Conservation (phyloP, 768 basidiomycete species). For the Sarcodon sp. region DNA sequence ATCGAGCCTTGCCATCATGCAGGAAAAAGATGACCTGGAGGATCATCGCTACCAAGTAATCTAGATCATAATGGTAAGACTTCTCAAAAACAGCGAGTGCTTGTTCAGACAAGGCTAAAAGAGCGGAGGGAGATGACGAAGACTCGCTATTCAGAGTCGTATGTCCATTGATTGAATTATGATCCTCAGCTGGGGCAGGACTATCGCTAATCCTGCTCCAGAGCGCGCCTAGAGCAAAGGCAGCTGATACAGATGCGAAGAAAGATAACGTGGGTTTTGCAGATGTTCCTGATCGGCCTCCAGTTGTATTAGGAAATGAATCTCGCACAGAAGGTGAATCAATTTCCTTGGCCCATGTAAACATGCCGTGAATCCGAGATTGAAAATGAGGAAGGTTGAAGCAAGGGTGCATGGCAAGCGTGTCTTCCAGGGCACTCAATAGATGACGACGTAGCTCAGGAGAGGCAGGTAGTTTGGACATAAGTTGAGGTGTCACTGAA, state of each 20-base stretch:
- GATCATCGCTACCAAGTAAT: slow-evolving; percentile 46
- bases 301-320: slow-evolving; percentile 1
- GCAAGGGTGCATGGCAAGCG: slow-evolving; percentile 33
- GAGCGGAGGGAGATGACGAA: slow-evolving; percentile 18
- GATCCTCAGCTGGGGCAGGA: slow-evolving; percentile 9
- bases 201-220: slow-evolving; percentile 9
- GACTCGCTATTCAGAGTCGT: not conserved
- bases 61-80: slow-evolving; percentile 32
- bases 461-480: slow-evolving; percentile 27
- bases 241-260: slow-evolving; percentile 45
- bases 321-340: slow-evolving; percentile 10
- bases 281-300: slow-evolving; percentile 3
- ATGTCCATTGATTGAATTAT: slow-evolving; percentile 11
- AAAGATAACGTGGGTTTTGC: slow-evolving; percentile 31
- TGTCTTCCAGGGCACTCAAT: slow-evolving; percentile 24
- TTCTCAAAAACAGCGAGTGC: slow-evolving; percentile 30
- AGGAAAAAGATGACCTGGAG: slow-evolving; percentile 41
- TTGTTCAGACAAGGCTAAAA: slow-evolving; percentile 37
- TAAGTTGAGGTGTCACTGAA: slow-evolving; percentile 23
- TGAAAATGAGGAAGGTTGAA: slow-evolving; percentile 36
- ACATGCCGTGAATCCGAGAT: slow-evolving; percentile 29
- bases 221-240: slow-evolving; percentile 46
- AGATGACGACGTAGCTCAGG: slow-evolving; percentile 23
- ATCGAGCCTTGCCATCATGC: slow-evolving; percentile 34
- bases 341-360: slow-evolving; percentile 23